Evolutionary conservation across 139 green algal species (phyloP).

Genomic region (Tetradesmus obliquus): DNA sequence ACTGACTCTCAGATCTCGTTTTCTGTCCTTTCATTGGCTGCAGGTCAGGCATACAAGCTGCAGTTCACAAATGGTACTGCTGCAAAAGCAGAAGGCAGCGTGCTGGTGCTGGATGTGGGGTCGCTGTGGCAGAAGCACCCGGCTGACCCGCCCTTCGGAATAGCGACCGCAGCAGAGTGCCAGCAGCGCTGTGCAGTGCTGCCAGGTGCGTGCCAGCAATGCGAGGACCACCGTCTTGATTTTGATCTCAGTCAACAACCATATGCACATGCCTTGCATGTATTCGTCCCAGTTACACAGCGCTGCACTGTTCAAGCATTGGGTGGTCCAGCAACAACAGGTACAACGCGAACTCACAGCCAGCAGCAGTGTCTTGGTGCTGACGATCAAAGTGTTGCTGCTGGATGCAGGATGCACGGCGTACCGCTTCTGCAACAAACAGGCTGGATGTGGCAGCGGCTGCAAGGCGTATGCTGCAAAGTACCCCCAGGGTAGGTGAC

Average conservation of each 20-base stretch:
- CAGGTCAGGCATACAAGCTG: neutral
- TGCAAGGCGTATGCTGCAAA: neutral
- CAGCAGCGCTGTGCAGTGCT: neutral
- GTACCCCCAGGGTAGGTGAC: neutral
- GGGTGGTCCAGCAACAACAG: neutral
- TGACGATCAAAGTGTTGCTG: neutral
- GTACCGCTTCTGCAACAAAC: neutral
- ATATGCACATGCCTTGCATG: no score
- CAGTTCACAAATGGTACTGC: neutral
- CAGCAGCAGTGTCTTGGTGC: neutral
- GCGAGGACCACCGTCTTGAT: neutral
- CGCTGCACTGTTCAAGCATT: neutral
- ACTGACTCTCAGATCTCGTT: no score
- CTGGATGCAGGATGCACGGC: neutral
- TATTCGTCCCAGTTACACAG: no score
- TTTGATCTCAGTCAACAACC: no score
- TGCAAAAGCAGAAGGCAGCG: constrained; percentile 11
- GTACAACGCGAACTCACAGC: neutral
- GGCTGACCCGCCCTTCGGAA: neutral
- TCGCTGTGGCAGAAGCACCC: constrained; percentile 6
- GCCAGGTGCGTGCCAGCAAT: neutral
- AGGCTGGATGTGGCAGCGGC: neutral
- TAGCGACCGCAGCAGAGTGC: neutral
- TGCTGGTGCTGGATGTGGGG: constrained; percentile 19
- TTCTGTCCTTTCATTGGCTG: neutral